Evolutionary conservation across 2,329 filamentous ascomycete species (phyloP), one percentile per base, ranked within the genome.

Genomic region (Sclerotinia borealis): DNA sequence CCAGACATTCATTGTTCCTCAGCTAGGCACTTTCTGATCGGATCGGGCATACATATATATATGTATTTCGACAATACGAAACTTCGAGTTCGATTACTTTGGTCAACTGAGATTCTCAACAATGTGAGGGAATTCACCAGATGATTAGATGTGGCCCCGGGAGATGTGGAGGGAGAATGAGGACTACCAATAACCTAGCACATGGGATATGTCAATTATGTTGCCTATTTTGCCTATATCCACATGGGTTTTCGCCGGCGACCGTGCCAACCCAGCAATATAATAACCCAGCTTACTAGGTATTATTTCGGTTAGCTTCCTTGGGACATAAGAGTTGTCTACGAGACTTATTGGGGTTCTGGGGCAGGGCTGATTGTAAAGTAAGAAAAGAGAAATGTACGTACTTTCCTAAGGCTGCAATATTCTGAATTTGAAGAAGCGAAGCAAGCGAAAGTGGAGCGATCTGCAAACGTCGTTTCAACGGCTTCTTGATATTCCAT

Each of bases 221-320:
- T 51, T 51, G 17, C 17, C 49, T n/a, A n/a, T n/a, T n/a, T n/a
- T n/a, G n/a, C n/a, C n/a, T n/a, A n/a, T n/a, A 17, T 11, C 31
- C 31, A 22, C 31, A 37, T 22, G 31, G 49, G 36, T 27, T 27
- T 27, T 19, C 19, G 4, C 27, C 19, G 34, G 7, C 27, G 27
- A 43, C 52, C 52, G 39, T 56, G 52, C 52, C 52, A 56, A 41
- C 51, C 51, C 51, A 41, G 51, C 25, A 51, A 51, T 15, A 17
- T 19, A n/a, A n/a, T 13, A 22, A 51, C 10, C 31, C n/a, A 45
- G n/a, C 41, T 45, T n/a, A n/a, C 41, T 45, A 45, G 41, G n/a
- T n/a, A n/a, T n/a, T n/a, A n/a, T n/a, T n/a, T n/a, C n/a, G n/a
- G n/a, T n/a, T n/a, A n/a, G n/a, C n/a, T n/a, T n/a, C n/a, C n/a